Percentiles rank a stretch among this genome's conserved stretches.
phyloP scores from a whole-genome alignment of 352 stramenopile genomes.

The Pythium angustatum region DNA sequence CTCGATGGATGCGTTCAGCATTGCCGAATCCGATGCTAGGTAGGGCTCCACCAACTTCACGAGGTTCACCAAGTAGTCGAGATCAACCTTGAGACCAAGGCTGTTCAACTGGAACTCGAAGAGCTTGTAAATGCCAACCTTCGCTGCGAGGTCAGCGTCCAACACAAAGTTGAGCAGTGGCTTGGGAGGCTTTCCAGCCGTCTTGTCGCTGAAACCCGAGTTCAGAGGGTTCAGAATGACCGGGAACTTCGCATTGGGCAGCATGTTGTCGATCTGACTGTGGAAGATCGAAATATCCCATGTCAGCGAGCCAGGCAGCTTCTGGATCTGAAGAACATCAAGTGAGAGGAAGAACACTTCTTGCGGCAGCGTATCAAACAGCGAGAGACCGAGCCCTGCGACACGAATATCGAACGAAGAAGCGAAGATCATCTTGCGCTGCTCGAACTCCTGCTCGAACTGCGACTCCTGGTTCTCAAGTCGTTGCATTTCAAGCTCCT shows the following conservation, averaged over 20 bases:
- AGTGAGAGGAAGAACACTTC: constrained; percentile 85
- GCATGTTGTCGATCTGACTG: constrained; percentile 86
- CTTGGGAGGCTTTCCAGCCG: constrained; percentile 52
- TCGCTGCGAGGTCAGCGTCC: constrained; percentile 71
- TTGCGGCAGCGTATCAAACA: constrained; percentile 76
- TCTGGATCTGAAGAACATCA: constrained; percentile 77
- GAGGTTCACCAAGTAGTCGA: constrained; percentile 84
- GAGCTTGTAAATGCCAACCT: constrained; percentile 81
- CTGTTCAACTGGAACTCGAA: constrained; percentile 73
- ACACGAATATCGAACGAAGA: constrained; percentile 83
- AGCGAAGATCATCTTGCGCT: constrained; percentile 77
- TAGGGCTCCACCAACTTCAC: constrained; percentile 82
- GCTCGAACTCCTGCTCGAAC: constrained; percentile 69
- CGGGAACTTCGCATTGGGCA: constrained; percentile 75
- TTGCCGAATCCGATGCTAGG: constrained; percentile 64
- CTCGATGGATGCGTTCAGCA: constrained; percentile 54
- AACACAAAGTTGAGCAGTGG: constrained; percentile 75
- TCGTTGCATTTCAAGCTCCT: constrained; percentile 72
- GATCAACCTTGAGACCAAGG: constrained; percentile 77
- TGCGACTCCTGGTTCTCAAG: constrained; percentile 68
- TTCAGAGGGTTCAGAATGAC: constrained; percentile 84
- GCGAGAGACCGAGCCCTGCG: constrained; percentile 72
- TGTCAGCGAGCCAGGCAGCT: constrained; percentile 62
- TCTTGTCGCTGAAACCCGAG: constrained; percentile 77
- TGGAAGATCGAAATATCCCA: constrained; percentile 82